phyloP scores from a whole-genome alignment of 768 basidiomycete species.

The Agaricus blazei region DNA sequence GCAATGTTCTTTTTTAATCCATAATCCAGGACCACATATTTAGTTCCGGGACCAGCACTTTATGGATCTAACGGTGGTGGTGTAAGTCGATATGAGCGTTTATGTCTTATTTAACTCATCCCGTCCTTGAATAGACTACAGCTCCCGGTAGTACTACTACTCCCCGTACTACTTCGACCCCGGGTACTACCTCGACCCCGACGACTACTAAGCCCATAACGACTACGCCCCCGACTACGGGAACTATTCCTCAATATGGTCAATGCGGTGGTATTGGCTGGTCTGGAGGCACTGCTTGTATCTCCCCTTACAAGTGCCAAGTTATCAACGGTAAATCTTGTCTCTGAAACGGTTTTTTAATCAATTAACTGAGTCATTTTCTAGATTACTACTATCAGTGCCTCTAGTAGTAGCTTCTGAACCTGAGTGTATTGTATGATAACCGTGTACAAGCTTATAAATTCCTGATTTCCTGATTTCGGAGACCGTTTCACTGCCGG shows the following conservation, averaged over 20 bases:
- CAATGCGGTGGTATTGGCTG: constrained; percentile 40
- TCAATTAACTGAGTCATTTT: neutral
- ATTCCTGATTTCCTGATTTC: neutral
- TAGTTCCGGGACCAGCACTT: constrained; percentile 41
- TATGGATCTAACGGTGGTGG: constrained; percentile 29
- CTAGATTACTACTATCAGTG: constrained; percentile 35
- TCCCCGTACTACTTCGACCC: neutral
- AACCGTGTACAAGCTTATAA: neutral
- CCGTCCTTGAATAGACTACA: too few relatives aligned
- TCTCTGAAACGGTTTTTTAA: neutral
- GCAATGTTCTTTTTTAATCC: too few relatives aligned
- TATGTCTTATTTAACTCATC: neutral
- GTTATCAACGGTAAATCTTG: constrained; percentile 26
- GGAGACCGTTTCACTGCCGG: too few relatives aligned
- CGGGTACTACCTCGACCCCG: constrained; percentile 8
- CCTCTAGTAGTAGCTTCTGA: constrained; percentile 16
- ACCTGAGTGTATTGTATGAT: too few relatives aligned
- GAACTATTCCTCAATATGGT: constrained; percentile 32
- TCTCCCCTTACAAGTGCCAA: constrained; percentile 31
- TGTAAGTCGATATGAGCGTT: neutral
- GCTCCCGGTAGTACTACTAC: neutral
- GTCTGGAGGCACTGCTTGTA: constrained; percentile 32
- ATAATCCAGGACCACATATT: constrained; percentile 28
- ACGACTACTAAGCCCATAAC: constrained; percentile 16
- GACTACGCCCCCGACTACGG: constrained; percentile 15